Evolutionary conservation across 2,329 filamentous ascomycete species (phyloP).

Genomic region (Colletotrichum tanaceti): DNA sequence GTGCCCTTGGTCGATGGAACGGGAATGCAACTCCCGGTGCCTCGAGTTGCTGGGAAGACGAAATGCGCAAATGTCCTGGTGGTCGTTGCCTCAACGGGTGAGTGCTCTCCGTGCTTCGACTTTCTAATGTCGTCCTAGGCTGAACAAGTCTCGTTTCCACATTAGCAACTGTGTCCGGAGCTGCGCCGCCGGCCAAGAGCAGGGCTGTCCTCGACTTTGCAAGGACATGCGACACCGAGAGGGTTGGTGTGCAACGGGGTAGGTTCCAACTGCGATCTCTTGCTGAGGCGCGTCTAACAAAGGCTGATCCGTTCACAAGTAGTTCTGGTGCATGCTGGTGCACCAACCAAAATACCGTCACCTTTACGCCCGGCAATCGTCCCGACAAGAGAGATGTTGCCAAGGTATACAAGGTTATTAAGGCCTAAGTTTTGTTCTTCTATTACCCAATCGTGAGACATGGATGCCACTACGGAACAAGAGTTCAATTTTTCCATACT

Average conservation of each 20-base stretch:
- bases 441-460: too few relatives aligned
- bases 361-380: background rate
- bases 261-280: background rate
- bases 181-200: slow-evolving; percentile 8
- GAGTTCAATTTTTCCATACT: too few relatives aligned
- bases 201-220: slow-evolving; percentile 3
- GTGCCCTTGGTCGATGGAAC: background rate
- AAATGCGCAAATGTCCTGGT: background rate
- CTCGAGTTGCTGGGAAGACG: background rate
- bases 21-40: background rate
- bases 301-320: background rate
- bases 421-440: too few relatives aligned
- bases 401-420: background rate
- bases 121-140: background rate
- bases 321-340: background rate
- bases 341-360: background rate
- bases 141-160: background rate
- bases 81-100: slow-evolving; percentile 7
- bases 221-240: background rate
- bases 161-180: background rate
- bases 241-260: background rate
- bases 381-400: slow-evolving; percentile 1
- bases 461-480: rapidly evolving
- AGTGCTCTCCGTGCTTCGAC: too few relatives aligned
- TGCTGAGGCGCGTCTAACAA: background rate